These are phyloP conservation scores for Aureobasidium musti DNA, from an alignment of 2,329 filamentous ascomycete species.

Conservation along the genomic window DNA sequence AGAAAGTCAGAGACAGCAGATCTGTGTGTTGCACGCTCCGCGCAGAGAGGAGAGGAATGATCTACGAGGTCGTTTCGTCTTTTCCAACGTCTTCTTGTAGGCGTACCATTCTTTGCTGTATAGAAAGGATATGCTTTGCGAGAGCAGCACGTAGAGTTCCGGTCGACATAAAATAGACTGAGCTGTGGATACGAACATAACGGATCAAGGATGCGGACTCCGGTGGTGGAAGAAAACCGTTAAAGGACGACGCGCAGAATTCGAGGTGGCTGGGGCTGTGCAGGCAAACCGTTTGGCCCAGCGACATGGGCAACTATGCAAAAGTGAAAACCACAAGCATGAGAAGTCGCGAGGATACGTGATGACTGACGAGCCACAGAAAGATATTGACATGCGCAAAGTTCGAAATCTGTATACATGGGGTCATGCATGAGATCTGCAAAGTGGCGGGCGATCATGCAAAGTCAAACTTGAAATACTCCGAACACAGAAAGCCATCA, in stretches of 20 bases:
- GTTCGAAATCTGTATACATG: background rate
- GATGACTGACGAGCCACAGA: background rate
- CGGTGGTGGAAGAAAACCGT: conserved; percentile 1
- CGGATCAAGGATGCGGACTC: background rate
- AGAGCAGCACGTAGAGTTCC: background rate
- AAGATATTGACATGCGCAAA: background rate
- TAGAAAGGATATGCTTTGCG: background rate
- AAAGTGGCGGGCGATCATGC: background rate
- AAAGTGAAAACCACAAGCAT: background rate
- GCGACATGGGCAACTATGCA: background rate
- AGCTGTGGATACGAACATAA: no score
- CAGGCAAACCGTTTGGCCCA: background rate
- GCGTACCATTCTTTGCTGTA: background rate
- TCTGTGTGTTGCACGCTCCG: background rate
- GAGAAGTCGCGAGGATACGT: background rate
- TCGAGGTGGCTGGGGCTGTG: conserved; percentile 23
- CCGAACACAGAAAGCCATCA: background rate
- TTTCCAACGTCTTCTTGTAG: conserved; percentile 3
- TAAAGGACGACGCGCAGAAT: conserved; percentile 14
- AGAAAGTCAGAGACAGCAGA: background rate
- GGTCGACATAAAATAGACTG: background rate
- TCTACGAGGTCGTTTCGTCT: background rate
- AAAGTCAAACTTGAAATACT: background rate
- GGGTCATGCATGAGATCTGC: conserved; percentile 7
- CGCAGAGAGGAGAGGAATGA: background rate